Conservation (phyloP, 345 rosid species). For the Fremontodendron californicum region DNA sequence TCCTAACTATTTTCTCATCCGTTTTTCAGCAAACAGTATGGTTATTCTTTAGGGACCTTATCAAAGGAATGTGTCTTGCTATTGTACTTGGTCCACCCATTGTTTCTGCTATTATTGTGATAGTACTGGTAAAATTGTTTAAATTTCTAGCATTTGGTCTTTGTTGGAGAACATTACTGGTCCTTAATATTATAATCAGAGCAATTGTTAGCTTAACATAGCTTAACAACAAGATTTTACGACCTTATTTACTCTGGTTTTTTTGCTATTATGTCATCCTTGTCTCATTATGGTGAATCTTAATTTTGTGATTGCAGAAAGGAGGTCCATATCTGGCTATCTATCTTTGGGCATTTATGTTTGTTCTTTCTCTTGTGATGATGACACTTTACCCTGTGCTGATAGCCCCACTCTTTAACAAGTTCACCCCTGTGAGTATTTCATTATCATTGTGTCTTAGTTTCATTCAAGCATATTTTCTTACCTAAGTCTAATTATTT, state of each 20-base stretch:
- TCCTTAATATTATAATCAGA: not conserved
- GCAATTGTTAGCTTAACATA: slow-evolving; percentile 5
- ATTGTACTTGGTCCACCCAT: slow-evolving; percentile 83
- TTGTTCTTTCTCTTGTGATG: slow-evolving; percentile 90
- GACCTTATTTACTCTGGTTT: not conserved
- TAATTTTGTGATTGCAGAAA: slow-evolving; percentile 53
- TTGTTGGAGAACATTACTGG: not conserved
- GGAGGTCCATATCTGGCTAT: slow-evolving; percentile 99
- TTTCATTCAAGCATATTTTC: not conserved
- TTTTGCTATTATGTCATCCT: not conserved
- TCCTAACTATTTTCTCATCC: slow-evolving; percentile 15
- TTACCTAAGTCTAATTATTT: slow-evolving; percentile 14
- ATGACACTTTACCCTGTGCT: slow-evolving; percentile 90
- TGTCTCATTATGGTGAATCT: slow-evolving; percentile 4
- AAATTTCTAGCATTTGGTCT: slow-evolving; percentile 1
- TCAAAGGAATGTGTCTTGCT: slow-evolving; percentile 75
- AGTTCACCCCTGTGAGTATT: slow-evolving; percentile 88
- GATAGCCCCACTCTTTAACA: slow-evolving; percentile 96
- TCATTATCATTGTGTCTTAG: not conserved
- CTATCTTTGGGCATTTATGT: slow-evolving; percentile 97
- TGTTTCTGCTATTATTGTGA: slow-evolving; percentile 73
- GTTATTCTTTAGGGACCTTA: slow-evolving; percentile 83
- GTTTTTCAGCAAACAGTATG: slow-evolving; percentile 89
- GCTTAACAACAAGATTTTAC: not conserved
- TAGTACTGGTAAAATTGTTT: slow-evolving; percentile 64